Evolutionary conservation across 1,139 yeast species (phyloP), one percentile per base, ranked within the genome.

Genomic region (Saccharomycopsis hybrid): DNA sequence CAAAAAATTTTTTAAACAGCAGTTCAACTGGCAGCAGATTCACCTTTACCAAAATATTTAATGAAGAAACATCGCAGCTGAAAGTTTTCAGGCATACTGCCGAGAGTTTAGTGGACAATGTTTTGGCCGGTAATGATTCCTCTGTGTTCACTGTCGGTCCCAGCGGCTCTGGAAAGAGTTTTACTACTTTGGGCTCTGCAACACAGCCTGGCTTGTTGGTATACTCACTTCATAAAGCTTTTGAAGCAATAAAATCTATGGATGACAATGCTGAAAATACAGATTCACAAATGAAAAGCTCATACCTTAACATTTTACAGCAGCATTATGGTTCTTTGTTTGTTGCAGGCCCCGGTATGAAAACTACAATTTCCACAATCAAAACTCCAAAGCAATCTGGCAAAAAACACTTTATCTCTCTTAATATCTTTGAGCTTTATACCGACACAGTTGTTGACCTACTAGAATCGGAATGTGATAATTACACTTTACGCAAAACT

Each of bases 61-160:
- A 31, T 13, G 36, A 35, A 9, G 39, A 9, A 3, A 28, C 52
- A 13, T 33, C 47, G 9, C 52, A 51, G 31, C 13, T 33, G 31
- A 33, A 44, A 1, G 29, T 51, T 11, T 58, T 63, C 7, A 55
- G 70, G n/a, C 60, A 58, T 13, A 25, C 43, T 11, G 51, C 50
- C 9, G 43, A 40, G 4, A 3, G 24, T 3, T 42, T 52, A 37
- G 50, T 52, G 8, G 38, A 40, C n/a, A 49, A 48, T 25, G 52
- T 52, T 11, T 40, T 52, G 38, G 24, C 38, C 4, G 69, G 68
- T 4, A 62, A 64, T n/a, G 79, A 76, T 55, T 65, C 73, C 25
- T 59, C 71, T 13, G 56, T 75, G 28, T 71, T 76, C 55, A 69
- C 78, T 0, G 59, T 76, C 58, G 81, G 81, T 0, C 75, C 80